Conservation (phyloP, 352 stramenopile species). For the Globisporangium sylvaticum region DNA sequence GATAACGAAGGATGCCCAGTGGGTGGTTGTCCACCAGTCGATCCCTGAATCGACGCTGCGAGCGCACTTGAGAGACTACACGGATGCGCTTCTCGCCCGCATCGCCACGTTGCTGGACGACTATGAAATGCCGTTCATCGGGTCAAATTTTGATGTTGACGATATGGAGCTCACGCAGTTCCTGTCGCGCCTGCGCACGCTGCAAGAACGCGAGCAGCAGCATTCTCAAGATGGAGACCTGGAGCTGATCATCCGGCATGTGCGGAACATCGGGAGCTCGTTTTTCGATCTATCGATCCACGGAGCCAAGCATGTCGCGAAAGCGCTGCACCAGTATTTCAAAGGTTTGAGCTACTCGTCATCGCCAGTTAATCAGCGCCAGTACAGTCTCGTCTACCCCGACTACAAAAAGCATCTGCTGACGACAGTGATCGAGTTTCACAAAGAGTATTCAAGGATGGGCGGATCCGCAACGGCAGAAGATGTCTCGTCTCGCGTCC, state of each 20-base stretch:
- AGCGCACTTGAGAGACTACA: conserved; percentile 38
- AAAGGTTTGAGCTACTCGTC: conserved; percentile 18
- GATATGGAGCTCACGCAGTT: conserved; percentile 54
- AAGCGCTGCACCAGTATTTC: conserved; percentile 33
- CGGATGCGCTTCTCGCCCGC: conserved; percentile 34
- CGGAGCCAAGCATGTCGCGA: conserved; percentile 33
- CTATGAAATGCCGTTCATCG: conserved; percentile 33
- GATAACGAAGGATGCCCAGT: conserved; percentile 57
- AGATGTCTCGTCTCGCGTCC: conserved; percentile 55
- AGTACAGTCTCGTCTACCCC: conserved; percentile 28
- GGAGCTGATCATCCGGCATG: conserved; percentile 42
- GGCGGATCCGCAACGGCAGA: conserved; percentile 8
- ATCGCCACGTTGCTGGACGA: conserved; percentile 26
- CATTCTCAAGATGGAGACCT: conserved; percentile 22
- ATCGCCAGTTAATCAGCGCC: conserved; percentile 12
- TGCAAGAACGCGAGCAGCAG: conserved; percentile 11
- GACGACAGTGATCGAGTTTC: conserved; percentile 24
- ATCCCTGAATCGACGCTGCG: conserved; percentile 32
- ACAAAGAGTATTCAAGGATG: neutral
- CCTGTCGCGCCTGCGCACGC: conserved; percentile 34
- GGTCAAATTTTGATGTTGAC: conserved; percentile 42
- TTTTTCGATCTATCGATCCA: conserved; percentile 55
- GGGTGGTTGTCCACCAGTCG: conserved; percentile 43
- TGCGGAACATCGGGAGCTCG: conserved; percentile 38
- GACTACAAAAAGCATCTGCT: conserved; percentile 33